Conservation (phyloP, 306 rosid genomes). For the Carpinus viminea region DNA sequence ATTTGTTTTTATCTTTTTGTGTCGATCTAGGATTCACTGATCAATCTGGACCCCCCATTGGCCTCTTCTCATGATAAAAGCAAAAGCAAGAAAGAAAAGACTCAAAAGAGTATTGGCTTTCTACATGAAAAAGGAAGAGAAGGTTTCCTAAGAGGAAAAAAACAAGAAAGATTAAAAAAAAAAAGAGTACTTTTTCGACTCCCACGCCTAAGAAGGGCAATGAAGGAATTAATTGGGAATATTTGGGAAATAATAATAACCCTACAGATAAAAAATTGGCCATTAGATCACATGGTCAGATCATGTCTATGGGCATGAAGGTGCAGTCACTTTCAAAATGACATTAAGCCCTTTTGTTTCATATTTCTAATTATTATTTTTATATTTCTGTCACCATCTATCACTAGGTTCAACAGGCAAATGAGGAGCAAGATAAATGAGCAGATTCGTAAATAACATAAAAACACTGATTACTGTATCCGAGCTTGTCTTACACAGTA, state of each 20-base stretch:
- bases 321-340: slow-evolving; percentile 52
- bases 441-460: slow-evolving; percentile 28
- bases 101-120: slow-evolving; percentile 38
- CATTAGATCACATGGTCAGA: slow-evolving; percentile 41
- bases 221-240: slow-evolving; percentile 14
- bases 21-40: slow-evolving; percentile 15
- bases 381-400: background rate
- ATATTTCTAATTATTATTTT: background rate
- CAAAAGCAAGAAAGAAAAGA: slow-evolving; percentile 27
- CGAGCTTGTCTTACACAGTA: slow-evolving; percentile 78
- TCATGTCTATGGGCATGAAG: slow-evolving; percentile 33
- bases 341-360: slow-evolving; percentile 28
- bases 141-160: slow-evolving; percentile 20
- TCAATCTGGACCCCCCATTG: slow-evolving; percentile 25
- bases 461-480: slow-evolving; percentile 29
- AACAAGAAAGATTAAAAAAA: slow-evolving; percentile 19
- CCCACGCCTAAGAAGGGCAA: slow-evolving; percentile 62
- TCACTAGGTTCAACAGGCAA: slow-evolving; percentile 2
- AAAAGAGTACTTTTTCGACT: slow-evolving; percentile 35
- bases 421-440: background rate
- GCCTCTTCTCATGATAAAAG: slow-evolving; percentile 28
- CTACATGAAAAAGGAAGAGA: slow-evolving; percentile 24
- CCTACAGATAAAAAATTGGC: slow-evolving; percentile 14
- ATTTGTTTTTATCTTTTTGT: background rate
- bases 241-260: background rate